Conservation (phyloP, 202 grass and related monocot species). For the Schoenoplectus tabernaemontani region DNA sequence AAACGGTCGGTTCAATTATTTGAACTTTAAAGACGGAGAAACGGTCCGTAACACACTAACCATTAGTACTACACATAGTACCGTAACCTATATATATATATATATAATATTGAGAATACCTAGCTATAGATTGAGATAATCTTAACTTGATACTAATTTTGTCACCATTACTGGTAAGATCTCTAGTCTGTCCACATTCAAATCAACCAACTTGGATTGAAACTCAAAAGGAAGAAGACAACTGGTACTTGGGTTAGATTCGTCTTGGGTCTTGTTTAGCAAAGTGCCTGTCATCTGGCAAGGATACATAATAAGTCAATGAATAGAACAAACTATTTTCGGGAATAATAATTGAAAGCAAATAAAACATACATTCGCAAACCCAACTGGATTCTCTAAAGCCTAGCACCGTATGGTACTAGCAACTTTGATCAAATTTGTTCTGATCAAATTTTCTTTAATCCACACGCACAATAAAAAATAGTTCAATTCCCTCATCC, state of each 20-base stretch:
- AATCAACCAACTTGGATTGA: neutral
- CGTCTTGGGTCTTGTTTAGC: no score
- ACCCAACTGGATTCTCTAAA: neutral
- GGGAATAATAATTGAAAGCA: neutral
- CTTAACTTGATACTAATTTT: neutral
- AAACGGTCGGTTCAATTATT: no score
- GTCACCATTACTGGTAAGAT: neutral
- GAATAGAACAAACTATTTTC: neutral
- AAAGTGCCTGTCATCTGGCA: slow-evolving; percentile 3
- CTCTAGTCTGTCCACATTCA: no score
- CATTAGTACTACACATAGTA: no score
- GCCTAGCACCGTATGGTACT: neutral
- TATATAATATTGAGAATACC: no score
- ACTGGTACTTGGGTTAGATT: neutral
- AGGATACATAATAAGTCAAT: neutral
- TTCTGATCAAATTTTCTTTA: neutral
- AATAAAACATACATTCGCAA: no score
- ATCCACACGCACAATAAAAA: neutral
- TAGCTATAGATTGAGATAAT: neutral
- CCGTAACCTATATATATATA: no score
- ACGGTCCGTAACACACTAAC: no score
- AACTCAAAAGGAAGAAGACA: neutral
- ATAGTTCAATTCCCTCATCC: no score
- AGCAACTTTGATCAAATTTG: no score
- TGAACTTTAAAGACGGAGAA: no score